A percentile compares a stretch with the other conserved stretches of the same genome.
These are phyloP conservation scores for Penicillium maclennaniae DNA, from an alignment of 495 filamentous ascomycete species.

Conservation along the genomic window DNA sequence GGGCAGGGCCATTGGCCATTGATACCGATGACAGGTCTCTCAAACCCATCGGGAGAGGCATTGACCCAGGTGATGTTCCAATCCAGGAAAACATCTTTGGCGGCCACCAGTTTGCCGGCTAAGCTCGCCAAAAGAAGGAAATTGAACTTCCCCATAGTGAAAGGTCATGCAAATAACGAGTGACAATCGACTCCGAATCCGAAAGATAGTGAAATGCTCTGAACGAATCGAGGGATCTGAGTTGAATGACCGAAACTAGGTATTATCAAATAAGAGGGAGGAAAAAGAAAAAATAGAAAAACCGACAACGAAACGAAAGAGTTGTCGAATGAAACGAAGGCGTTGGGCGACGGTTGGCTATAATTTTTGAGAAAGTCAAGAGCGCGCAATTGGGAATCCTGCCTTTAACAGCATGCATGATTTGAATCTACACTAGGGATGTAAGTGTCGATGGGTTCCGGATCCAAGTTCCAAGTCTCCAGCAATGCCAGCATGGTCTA, in stretches of 20 bases:
- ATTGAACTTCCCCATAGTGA: slow-evolving; percentile 20
- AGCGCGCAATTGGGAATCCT: not conserved
- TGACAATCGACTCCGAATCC: slow-evolving; percentile 14
- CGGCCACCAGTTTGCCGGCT: slow-evolving; percentile 20
- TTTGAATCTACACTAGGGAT: slow-evolving; percentile 22
- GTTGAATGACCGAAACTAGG: slow-evolving; percentile 1
- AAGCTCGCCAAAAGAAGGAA: slow-evolving; percentile 22
- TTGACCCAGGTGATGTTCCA: slow-evolving; percentile 81
- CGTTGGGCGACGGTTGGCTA: slow-evolving; percentile 9
- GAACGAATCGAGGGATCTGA: slow-evolving; percentile 9
- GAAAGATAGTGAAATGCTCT: slow-evolving; percentile 21
- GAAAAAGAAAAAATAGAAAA: slow-evolving; percentile 10
- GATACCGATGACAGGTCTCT: slow-evolving; percentile 73
- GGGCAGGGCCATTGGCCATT: slow-evolving; percentile 79
- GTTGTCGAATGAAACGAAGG: slow-evolving; percentile 16
- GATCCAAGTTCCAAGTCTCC: not conserved
- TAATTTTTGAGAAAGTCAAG: slow-evolving; percentile 2
- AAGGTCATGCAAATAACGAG: slow-evolving; percentile 14
- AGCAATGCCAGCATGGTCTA: slow-evolving; percentile 7
- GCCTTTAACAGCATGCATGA: slow-evolving; percentile 12
- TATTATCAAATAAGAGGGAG: not conserved
- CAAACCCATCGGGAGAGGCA: slow-evolving; percentile 72
- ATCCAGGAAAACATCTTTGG: slow-evolving; percentile 43
- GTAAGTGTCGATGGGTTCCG: slow-evolving; percentile 9
- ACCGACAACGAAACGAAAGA: too few species aligned